Evolutionary conservation across 306 rosid genomes (phyloP).

Genomic region (Luffa aegyptiaca): DNA sequence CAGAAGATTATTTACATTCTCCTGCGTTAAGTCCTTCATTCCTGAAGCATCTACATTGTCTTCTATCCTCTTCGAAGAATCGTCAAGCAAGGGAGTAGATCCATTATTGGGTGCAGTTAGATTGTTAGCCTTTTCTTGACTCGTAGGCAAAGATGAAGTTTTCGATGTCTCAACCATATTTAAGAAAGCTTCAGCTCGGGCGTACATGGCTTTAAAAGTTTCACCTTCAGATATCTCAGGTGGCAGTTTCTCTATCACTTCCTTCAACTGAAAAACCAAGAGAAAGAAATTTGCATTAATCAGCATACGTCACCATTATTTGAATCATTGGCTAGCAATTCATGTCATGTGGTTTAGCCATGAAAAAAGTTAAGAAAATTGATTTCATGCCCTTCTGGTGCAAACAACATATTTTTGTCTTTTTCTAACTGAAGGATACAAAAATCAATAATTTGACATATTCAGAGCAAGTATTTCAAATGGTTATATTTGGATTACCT

Average conservation of each 20-base stretch:
- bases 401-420: not conserved
- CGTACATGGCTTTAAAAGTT: slow-evolving; percentile 31
- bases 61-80: slow-evolving; percentile 21
- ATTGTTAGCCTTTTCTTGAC: slow-evolving; percentile 19
- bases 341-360: not conserved
- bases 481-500: slow-evolving; percentile 35
- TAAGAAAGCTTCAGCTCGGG: slow-evolving; percentile 48
- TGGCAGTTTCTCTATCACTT: slow-evolving; percentile 43
- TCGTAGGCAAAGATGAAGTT: slow-evolving; percentile 17
- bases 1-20: slow-evolving; percentile 21
- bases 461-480: slow-evolving; percentile 4
- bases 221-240: slow-evolving; percentile 35
- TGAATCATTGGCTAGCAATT: slow-evolving; percentile 1
- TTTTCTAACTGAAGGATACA: not conserved
- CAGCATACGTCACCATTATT: slow-evolving; percentile 7
- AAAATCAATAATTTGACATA: not conserved
- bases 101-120: slow-evolving; percentile 17
- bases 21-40: slow-evolving; percentile 9
- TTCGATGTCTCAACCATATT: slow-evolving; percentile 18
- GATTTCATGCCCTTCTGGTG: not conserved
- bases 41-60: slow-evolving; percentile 18
- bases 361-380: not conserved
- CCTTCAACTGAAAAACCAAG: slow-evolving; percentile 41
- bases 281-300: slow-evolving; percentile 17
- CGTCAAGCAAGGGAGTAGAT: slow-evolving; percentile 16